Base-by-base conservation (phyloP, 1,284 basidiomycete genomes). In the Amylostereum areolatum region DNA sequence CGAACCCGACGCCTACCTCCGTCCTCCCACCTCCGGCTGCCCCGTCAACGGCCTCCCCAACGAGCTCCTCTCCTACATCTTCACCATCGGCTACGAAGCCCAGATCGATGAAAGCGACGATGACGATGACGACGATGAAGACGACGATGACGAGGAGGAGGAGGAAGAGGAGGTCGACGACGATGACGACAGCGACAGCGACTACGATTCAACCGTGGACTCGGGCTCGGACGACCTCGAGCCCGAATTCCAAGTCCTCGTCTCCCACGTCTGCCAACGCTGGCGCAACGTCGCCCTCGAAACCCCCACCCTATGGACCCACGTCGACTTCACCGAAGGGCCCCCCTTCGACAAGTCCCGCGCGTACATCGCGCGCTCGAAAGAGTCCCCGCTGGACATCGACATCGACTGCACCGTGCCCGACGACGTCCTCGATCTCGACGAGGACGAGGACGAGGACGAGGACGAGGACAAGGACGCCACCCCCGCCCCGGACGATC, bases 61-160 rank as follows among this genome's bases (percentile, higher is more conserved):
- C 18, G 81, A 84, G 57, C 65, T 84, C 5, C 70, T 84, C 25
- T 71, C 73, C 0, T 68, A 80, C 52, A 80, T 85, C 40, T 85
- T 84, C 59, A 59, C 66, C 24, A 57, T 78, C 12, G 81, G 81
- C 9, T 66, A 67, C 46, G 65, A 69, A 27, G 61, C 66, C 7
- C 61, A 66, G 3, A 57, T 54, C 32, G 49, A 55, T 18, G 65
- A 62, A 1, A 62, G 64, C 11, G 59, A 67, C 4, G 59, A 59
- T 9, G 31, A 49, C 11, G 45, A 40, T 12, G 50, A 50, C 31
- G 44, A 35, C 34, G 45, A 29, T 9, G 29, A 40, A 1, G 49
- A 27, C 27, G 30, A 24, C 11, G 24, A 29, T n/a, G 49, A 46
- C 0, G 52, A 45, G 0, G 47, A 42, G 1, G 31, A 54, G 3